Base-by-base conservation (phyloP, 495 filamentous ascomycete genomes). In the Trichoderma erinaceum region DNA sequence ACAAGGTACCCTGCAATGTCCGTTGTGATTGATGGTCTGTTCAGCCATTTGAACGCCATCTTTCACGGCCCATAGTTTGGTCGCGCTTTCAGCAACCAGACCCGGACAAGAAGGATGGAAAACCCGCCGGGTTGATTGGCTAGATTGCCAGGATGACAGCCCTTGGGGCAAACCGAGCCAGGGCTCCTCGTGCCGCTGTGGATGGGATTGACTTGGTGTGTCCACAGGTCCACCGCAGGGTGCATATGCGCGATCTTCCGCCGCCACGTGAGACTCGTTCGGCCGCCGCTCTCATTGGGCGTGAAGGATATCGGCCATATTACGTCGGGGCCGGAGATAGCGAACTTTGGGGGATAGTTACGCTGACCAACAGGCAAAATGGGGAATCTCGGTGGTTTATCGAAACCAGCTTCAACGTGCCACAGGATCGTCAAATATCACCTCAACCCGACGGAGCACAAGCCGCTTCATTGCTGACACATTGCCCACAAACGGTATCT, bases 231-330 rank as follows among this genome's bases (percentile, higher is more conserved):
- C 56, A 61, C 56, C 1, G 11, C 56, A 29, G 29, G 27, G 56
- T 61, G 56, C 44, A 46, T 46, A 66, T 44, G 65, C 65, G 65
- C 65, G 65, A 66, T 66, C 65, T 46, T 66, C 65, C 65, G 65
- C 65, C 41, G 65, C 65, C 65, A 66, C 65, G 65, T 66, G 65
- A 66, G 56, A 61, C 56, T 29, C 56, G 56, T 29, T 61, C 56
- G 56, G 56, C 56, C 56, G 56, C 56, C 56, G 56, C 56, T 32
- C 23, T 32, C 3, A 61, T 61, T 61, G 56, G 35, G 56, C 56
- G 56, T 61, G 56, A 61, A 23, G 25, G n/a, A 27, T 32, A 61
- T 61, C 56, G 56, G 56, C 56, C 56, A 32, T 61, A 61, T 29
- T 29, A 52, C 27, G 56, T 61, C 56, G 56, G 56, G n/a, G 29